These are phyloP conservation scores for Sanguinoderma infundibulare DNA, from an alignment of 1,284 basidiomycete genomes.

Conservation along the genomic window DNA sequence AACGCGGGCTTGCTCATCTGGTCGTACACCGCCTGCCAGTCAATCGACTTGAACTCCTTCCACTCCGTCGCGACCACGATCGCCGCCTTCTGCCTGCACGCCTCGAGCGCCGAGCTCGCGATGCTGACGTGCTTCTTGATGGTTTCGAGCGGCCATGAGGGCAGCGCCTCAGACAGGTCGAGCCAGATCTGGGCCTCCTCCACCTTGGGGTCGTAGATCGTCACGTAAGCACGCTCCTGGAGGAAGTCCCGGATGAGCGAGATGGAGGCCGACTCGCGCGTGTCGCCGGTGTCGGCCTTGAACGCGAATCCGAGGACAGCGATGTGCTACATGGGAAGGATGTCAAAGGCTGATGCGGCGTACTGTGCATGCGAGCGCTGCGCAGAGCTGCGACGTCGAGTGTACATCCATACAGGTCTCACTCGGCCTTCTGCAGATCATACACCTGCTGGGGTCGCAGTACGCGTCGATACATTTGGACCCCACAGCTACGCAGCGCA, in stretches of 20 bases:
- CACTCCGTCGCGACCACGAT: slow-evolving; percentile 94
- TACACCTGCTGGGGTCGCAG: neutral
- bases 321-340: slow-evolving; percentile 68
- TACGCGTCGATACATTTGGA: neutral
- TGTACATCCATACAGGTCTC: neutral
- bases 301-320: slow-evolving; percentile 96
- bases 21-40: slow-evolving; percentile 88
- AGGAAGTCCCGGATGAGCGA: slow-evolving; percentile 94
- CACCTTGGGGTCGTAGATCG: slow-evolving; percentile 94
- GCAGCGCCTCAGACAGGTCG: slow-evolving; percentile 73
- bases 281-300: slow-evolving; percentile 97
- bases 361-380: neutral
- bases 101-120: slow-evolving; percentile 78
- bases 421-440: neutral
- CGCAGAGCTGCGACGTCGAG: neutral
- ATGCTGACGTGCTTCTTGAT: slow-evolving; percentile 91
- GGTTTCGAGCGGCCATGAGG: slow-evolving; percentile 57
- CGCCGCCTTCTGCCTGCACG: slow-evolving; percentile 89
- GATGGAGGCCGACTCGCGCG: slow-evolving; percentile 97
- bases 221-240: slow-evolving; percentile 85
- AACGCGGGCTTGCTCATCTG: slow-evolving; percentile 97
- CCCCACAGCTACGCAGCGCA: neutral
- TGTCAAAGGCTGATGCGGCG: slow-evolving; percentile 1
- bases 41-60: slow-evolving; percentile 93
- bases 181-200: slow-evolving; percentile 73